These are phyloP conservation scores for Verticillium nonalfalfae DNA, from an alignment of 2,329 filamentous ascomycete genomes.

Conservation along the genomic window DNA sequence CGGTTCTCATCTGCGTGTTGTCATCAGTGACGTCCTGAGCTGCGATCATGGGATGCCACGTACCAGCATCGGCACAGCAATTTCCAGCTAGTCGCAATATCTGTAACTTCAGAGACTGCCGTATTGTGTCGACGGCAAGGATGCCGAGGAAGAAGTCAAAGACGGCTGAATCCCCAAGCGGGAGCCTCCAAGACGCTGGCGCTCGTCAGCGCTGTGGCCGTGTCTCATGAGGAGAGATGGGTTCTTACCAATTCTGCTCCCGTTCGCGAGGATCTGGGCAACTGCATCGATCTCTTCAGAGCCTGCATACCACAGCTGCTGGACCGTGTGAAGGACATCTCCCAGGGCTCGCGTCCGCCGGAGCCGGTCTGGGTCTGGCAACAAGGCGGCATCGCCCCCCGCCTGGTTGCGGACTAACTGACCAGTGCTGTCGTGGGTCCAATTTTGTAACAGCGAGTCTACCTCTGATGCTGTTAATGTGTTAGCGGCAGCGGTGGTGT, in stretches of 20 bases:
- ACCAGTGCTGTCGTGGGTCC: neutral
- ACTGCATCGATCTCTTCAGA: slow-evolving; percentile 36
- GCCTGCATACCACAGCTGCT: slow-evolving; percentile 31
- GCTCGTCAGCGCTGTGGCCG: neutral
- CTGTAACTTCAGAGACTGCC: slow-evolving; percentile 42
- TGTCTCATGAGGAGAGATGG: neutral
- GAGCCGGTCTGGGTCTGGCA: neutral
- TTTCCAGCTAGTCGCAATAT: slow-evolving; percentile 54
- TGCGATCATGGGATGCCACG: neutral
- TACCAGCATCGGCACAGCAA: slow-evolving; percentile 55
- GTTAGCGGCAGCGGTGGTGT: neutral
- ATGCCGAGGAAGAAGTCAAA: slow-evolving; percentile 48
- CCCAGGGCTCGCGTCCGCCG: neutral
- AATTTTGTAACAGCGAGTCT: neutral
- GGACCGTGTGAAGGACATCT: slow-evolving; percentile 29
- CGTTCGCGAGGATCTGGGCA: slow-evolving; percentile 47
- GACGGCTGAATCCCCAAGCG: slow-evolving; percentile 52
- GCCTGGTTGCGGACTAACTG: neutral
- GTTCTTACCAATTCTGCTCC: slow-evolving; percentile 46
- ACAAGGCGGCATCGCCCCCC: neutral
- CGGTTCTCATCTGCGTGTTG: slow-evolving; percentile 48
- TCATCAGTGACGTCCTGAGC: neutral
- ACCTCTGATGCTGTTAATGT: neutral
- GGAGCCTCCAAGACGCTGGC: slow-evolving; percentile 48
- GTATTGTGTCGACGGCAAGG: slow-evolving; percentile 29